A percentile compares a stretch with the other conserved stretches of the same genome.
Conservation (phyloP, 495 filamentous ascomycete species). For the Xylaria bambusicola region DNA sequence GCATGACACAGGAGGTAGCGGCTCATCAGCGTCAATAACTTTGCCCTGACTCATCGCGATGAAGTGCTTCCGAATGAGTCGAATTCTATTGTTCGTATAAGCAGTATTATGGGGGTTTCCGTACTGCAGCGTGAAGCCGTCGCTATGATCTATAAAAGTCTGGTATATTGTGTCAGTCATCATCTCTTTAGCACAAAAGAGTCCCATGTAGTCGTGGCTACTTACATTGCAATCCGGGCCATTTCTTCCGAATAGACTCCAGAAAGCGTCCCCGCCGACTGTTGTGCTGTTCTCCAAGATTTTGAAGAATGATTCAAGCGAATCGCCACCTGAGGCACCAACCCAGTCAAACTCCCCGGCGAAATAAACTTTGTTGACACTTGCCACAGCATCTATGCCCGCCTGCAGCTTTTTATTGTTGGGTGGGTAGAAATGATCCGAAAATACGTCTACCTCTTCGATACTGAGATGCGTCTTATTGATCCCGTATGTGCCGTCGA, state of each 20-base stretch:
- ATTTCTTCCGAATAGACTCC: constrained; percentile 55
- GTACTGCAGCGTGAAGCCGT: constrained; percentile 53
- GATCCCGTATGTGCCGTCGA: constrained; percentile 59
- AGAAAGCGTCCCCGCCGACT: constrained; percentile 50
- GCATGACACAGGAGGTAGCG: constrained; percentile 34
- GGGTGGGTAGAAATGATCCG: constrained; percentile 56
- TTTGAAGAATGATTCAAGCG: constrained; percentile 45
- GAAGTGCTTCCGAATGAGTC: constrained; percentile 48
- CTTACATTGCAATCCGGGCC: constrained; percentile 52
- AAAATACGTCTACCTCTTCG: constrained; percentile 53
- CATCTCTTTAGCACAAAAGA: background rate
- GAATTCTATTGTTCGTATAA: constrained; percentile 42
- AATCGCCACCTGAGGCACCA: constrained; percentile 33
- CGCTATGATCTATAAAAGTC: constrained; percentile 42
- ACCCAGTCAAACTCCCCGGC: constrained; percentile 58
- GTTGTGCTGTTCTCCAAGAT: constrained; percentile 45
- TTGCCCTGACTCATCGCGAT: constrained; percentile 42
- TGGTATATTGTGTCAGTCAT: too few relatives aligned
- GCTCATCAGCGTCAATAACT: constrained; percentile 23
- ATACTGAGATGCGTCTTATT: constrained; percentile 52
- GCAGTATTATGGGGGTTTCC: constrained; percentile 49
- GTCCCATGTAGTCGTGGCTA: too few relatives aligned
- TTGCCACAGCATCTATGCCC: constrained; percentile 44
- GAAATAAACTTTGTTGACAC: constrained; percentile 48
- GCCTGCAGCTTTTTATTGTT: constrained; percentile 43